Evolutionary conservation across 2,329 filamentous ascomycete species (phyloP), one percentile per base, ranked within the genome.

Genomic region (Ophiobolus disseminans): DNA sequence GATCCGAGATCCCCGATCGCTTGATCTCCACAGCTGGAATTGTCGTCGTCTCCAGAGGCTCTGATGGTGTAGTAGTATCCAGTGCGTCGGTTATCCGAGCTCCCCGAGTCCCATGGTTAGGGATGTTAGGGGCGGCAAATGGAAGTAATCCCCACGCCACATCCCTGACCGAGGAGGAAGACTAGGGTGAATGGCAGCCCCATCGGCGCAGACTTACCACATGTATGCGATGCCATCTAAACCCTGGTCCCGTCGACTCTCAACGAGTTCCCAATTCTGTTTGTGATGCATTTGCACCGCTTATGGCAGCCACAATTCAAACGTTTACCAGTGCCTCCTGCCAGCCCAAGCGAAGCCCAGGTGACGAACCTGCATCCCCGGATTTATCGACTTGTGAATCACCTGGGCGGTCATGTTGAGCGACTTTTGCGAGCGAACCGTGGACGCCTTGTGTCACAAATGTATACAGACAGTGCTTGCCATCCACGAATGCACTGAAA

Each of bases 381-480:
- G n/a, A n/a, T n/a, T n/a, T n/a, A n/a, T n/a, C n/a, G n/a, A n/a
- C n/a, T n/a, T 14, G n/a, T 14, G 30, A 14, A 32, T n/a, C 3
- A 14, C 16, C 10, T 13, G 30, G 9, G 16, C 9, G 30, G 37
- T 19, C 46, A 48, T 31, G 20, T 39, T 65, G 62, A 55, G 64
- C 56, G 56, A 62, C 55, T 63, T 62, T 63, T 56, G 57, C 57
- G 55, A 63, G 55, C 47, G 49, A 57, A 50, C 40, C 43, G 23
- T 37, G 39, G 34, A 26, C 37, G 41, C 41, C 28, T 40, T 37
- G 49, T 48, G 55, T 55, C 51, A 51, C 42, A 30, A 48, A 26
- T 46, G 38, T 32, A 42, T 26, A 49, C 6, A 40, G 45, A 30
- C 38, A n/a, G 8, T 4, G 21, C 37, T 38, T 39, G 20, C 14